phyloP scores from a whole-genome alignment of 192 early-diverging fungal genomes.

The Coemansia sp. region DNA sequence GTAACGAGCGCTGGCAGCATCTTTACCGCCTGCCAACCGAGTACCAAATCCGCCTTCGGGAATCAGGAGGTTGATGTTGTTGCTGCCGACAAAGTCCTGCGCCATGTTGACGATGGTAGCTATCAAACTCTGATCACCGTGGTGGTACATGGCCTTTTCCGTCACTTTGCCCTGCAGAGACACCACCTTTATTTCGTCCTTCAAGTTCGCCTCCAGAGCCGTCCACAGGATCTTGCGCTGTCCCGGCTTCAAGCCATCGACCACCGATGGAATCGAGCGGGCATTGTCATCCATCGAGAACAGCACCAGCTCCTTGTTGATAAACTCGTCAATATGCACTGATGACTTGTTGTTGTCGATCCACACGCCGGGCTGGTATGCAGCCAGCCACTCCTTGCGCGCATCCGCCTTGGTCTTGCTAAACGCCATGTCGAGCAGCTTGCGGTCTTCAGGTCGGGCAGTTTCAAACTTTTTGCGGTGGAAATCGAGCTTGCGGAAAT shows the following conservation, averaged over 20 bases:
- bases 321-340: constrained; percentile 85
- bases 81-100: constrained; percentile 92
- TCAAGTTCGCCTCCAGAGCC: constrained; percentile 78
- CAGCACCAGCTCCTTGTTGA: constrained; percentile 91
- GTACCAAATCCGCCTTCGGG: constrained; percentile 93
- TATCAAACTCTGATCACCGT: constrained; percentile 82
- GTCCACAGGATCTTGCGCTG: constrained; percentile 93
- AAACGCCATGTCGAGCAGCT: constrained; percentile 95
- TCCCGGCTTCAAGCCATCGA: constrained; percentile 96
- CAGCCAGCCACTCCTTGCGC: constrained; percentile 90
- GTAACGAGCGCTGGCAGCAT: constrained; percentile 96
- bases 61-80: constrained; percentile 84
- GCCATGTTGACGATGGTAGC: constrained; percentile 91
- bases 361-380: constrained; percentile 80
- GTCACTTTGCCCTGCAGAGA: constrained; percentile 86
- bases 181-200: constrained; percentile 82
- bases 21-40: constrained; percentile 84
- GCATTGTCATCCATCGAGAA: constrained; percentile 94
- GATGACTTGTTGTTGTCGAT: constrained; percentile 77
- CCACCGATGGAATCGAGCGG: constrained; percentile 88
- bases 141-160: constrained; percentile 90
- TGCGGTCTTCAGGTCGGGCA: constrained; percentile 59
- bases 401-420: constrained; percentile 90
- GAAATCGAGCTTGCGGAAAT: constrained; percentile 77
- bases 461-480: constrained; percentile 80